These are phyloP conservation scores for Geoglossum glabrum DNA, from an alignment of 495 filamentous ascomycete genomes.

Conservation along the genomic window DNA sequence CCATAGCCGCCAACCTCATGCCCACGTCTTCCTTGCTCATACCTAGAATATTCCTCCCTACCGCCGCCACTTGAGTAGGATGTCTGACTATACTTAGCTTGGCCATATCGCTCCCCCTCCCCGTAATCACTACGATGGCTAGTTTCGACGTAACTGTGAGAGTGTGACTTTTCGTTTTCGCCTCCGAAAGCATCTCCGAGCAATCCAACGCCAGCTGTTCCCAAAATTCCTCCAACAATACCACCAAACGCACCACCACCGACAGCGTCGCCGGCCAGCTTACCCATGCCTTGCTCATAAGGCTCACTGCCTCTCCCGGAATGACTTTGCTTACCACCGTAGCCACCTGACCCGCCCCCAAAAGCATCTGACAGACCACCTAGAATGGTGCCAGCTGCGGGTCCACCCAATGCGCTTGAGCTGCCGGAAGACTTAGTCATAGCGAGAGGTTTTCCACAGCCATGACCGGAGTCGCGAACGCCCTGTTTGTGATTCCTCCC, in stretches of 20 bases:
- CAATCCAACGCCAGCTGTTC: conserved; percentile 25
- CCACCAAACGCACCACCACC: conserved; percentile 30
- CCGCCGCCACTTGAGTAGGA: conserved; percentile 17
- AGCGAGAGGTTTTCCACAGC: conserved; percentile 52
- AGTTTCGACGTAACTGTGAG: conserved; percentile 16
- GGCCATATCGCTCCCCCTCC: conserved; percentile 16
- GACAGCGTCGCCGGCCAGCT: conserved; percentile 24
- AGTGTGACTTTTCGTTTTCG: conserved; percentile 12
- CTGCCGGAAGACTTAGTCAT: conserved; percentile 27
- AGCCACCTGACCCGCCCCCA: conserved; percentile 2
- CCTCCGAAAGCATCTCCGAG: conserved; percentile 17
- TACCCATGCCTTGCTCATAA: conserved; percentile 15
- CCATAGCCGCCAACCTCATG: conserved; percentile 1
- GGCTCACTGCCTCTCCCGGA: background rate
- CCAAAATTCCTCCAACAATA: conserved; percentile 29
- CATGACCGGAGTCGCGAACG: conserved; percentile 66
- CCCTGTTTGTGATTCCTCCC: conserved; percentile 72
- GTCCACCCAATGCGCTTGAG: conserved; percentile 19
- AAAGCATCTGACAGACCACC: conserved; percentile 6
- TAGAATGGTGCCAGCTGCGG: conserved; percentile 1
- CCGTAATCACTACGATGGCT: conserved; percentile 10
- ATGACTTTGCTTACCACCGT: background rate
- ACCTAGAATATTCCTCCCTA: conserved; percentile 19
- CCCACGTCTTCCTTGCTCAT: conserved; percentile 13
- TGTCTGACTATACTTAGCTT: conserved; percentile 21